These are phyloP conservation scores for Jatropha curcas DNA, from an alignment of 345 rosid genomes.

Conservation along the genomic window DNA sequence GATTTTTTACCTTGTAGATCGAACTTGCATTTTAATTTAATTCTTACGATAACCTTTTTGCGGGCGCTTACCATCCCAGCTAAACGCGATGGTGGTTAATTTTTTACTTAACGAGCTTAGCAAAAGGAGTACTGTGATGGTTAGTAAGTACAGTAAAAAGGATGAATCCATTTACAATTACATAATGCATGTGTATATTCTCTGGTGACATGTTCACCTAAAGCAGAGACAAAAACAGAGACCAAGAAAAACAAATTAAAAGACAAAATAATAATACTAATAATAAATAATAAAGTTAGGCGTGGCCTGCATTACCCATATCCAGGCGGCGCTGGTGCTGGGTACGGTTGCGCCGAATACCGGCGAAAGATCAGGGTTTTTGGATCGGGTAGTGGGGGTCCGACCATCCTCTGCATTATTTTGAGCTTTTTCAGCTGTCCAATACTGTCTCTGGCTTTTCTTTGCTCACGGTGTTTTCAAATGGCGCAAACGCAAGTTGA, in stretches of 20 bases:
- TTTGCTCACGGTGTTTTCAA: background rate
- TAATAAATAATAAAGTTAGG: constrained; percentile 4
- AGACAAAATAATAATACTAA: no score
- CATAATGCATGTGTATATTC: background rate
- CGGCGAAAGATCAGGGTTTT: constrained; percentile 21
- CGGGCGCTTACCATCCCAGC: no score
- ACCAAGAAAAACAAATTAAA: background rate
- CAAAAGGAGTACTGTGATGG: background rate
- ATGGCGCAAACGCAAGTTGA: background rate
- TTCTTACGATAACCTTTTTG: no score
- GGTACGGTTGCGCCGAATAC: constrained; percentile 17
- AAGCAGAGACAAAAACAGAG: constrained; percentile 17
- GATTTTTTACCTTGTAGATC: no score
- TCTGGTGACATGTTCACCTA: constrained; percentile 11
- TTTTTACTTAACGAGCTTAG: no score
- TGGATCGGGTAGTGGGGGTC: background rate
- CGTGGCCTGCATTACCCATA: constrained; percentile 20
- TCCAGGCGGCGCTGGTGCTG: constrained; percentile 28
- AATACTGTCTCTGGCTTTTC: background rate
- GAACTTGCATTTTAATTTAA: no score
- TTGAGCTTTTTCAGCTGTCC: background rate
- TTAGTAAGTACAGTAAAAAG: background rate
- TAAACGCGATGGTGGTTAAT: no score
- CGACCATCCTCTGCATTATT: constrained; percentile 2
- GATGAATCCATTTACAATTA: background rate